These are phyloP conservation scores for Diaporthe caulivora DNA, from an alignment of 2,329 filamentous ascomycete genomes.

Conservation along the genomic window DNA sequence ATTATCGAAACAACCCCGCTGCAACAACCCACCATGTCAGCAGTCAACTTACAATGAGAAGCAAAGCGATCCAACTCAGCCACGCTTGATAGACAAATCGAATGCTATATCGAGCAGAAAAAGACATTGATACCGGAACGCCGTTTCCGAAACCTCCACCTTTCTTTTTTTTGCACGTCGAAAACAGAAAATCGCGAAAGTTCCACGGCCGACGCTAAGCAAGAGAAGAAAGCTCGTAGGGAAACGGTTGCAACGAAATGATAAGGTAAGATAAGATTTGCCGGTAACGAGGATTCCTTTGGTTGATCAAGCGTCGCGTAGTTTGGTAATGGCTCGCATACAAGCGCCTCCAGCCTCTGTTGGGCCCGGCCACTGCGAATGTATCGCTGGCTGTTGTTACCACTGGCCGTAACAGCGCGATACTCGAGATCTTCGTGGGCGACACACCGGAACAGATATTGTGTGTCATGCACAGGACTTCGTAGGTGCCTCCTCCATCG, in stretches of 20 bases:
- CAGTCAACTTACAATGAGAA: conserved; percentile 26
- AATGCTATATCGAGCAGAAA: conserved; percentile 30
- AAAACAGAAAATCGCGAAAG: conserved; percentile 23
- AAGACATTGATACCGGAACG: conserved; percentile 30
- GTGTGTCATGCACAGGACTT: background rate
- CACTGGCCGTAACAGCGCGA: background rate
- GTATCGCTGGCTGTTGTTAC: background rate
- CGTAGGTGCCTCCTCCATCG: background rate
- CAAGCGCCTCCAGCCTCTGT: background rate
- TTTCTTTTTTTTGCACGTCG: conserved; percentile 26
- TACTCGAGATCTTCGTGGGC: background rate
- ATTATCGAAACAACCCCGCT: conserved; percentile 21
- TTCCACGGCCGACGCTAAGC: conserved; percentile 23
- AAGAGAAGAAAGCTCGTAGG: conserved; percentile 13
- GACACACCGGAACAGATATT: background rate
- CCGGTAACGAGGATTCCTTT: background rate
- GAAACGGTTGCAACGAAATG: conserved; percentile 5
- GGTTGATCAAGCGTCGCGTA: background rate
- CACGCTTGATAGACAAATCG: conserved; percentile 29
- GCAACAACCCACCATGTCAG: conserved; percentile 18
- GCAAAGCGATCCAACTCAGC: conserved; percentile 28
- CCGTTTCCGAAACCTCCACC: conserved; percentile 26
- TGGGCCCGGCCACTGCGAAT: background rate
- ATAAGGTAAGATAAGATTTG: conserved; percentile 12
- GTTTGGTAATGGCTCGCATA: background rate